Conservation (phyloP, 495 filamentous ascomycete species). For the Hyaloscypha variabilis region DNA sequence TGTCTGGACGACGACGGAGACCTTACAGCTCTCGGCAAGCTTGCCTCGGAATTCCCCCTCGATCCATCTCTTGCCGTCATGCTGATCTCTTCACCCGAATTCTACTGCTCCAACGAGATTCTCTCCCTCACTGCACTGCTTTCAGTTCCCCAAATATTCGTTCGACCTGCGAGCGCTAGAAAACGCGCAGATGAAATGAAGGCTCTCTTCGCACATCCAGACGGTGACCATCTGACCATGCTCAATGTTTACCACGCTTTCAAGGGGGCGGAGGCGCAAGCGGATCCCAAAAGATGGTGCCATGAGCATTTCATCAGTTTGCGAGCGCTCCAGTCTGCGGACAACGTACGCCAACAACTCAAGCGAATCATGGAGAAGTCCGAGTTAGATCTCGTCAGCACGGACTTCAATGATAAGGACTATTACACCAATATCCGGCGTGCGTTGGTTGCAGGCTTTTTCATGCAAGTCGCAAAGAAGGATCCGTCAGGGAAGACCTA, state of each 20-base stretch:
- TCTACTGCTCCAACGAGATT: slow-evolving; percentile 98
- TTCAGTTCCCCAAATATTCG: slow-evolving; percentile 93
- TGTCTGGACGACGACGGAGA: slow-evolving; percentile 97
- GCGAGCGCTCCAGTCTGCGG: slow-evolving; percentile 85
- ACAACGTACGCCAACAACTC: slow-evolving; percentile 89
- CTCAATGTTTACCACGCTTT: slow-evolving; percentile 99
- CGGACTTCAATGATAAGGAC: slow-evolving; percentile 90
- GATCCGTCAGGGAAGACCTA: slow-evolving; percentile 79
- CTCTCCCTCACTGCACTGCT: slow-evolving; percentile 92
- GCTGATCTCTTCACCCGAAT: slow-evolving; percentile 96
- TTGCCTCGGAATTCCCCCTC: slow-evolving; percentile 94
- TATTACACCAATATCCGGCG: slow-evolving; percentile 98
- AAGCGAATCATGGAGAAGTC: slow-evolving; percentile 94
- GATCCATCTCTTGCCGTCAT: slow-evolving; percentile 96
- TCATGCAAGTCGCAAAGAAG: slow-evolving; percentile 99
- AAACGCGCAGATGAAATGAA: slow-evolving; percentile 99
- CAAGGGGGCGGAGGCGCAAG: slow-evolving; percentile 73
- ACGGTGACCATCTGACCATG: slow-evolving; percentile 94
- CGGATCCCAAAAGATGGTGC: slow-evolving; percentile 86
- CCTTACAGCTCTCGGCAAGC: slow-evolving; percentile 78
- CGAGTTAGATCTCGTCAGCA: slow-evolving; percentile 82
- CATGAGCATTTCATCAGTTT: slow-evolving; percentile 96
- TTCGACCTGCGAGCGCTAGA: slow-evolving; percentile 78
- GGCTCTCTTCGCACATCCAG: slow-evolving; percentile 83
- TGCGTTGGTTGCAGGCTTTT: slow-evolving; percentile 93